phyloP scores from a whole-genome alignment of 169 alveolate genomes.

The Plasmodium vivax region DNA sequence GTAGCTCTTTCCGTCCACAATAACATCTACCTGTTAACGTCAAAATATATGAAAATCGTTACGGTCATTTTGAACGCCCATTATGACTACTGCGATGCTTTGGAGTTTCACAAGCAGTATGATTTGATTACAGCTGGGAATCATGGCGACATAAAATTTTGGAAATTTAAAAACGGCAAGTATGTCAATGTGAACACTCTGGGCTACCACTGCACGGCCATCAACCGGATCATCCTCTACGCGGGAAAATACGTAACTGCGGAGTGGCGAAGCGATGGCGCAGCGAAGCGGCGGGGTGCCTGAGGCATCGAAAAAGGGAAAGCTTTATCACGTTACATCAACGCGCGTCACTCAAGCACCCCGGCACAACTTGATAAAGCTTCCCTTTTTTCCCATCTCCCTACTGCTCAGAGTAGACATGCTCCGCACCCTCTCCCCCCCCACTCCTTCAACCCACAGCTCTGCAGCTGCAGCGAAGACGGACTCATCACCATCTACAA shows the following conservation, averaged over 20 bases:
- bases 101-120: slow-evolving; percentile 33
- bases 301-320: neutral
- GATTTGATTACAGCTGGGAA: slow-evolving; percentile 74
- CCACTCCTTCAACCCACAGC: neutral
- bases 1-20: slow-evolving; percentile 64
- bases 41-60: slow-evolving; percentile 64
- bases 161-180: slow-evolving; percentile 43
- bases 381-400: neutral
- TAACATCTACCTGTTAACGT: slow-evolving; percentile 43
- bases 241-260: slow-evolving; percentile 23
- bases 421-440: neutral
- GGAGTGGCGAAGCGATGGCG: neutral
- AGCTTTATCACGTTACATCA: no score
- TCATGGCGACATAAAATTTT: slow-evolving; percentile 62
- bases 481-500: slow-evolving; percentile 52
- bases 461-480: slow-evolving; percentile 64
- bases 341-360: no score
- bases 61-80: slow-evolving; percentile 37
- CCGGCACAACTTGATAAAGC: neutral
- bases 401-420: neutral
- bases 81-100: slow-evolving; percentile 50
- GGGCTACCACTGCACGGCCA: slow-evolving; percentile 17
- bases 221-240: slow-evolving; percentile 62
- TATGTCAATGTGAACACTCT: slow-evolving; percentile 36
- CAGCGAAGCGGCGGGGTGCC: neutral